Evolutionary conservation across 1,139 yeast genomes (phyloP), one percentile per base, ranked within the genome.

Genomic region (Candida sanyaensis): DNA sequence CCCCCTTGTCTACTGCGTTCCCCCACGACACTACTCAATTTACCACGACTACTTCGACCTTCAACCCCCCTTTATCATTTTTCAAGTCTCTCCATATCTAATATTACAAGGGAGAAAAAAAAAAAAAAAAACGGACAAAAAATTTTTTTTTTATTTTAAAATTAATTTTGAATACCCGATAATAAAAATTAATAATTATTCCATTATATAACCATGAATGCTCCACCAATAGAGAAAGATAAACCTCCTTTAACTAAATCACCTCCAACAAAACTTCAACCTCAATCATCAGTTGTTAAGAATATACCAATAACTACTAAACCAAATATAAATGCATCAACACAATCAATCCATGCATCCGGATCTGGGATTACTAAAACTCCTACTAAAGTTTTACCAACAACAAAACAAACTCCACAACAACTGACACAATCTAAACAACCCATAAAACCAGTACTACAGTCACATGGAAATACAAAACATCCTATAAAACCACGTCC

Each of bases 401-500:
- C 36, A 17, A 32, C 12, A 8, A n/a, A 32, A 36, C 39, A 28
- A 13, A 7, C 33, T 27, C 41, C 41, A 3, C 21, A 17, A 17
- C 21, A 17, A 17, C 31, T 26, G 26, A 13, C 32, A 39, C 30
- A 21, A 6, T 4, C 44, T 21, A 41, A 31, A 10, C 46, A 42
- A 29, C 38, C 30, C 13, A n/a, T 31, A 9, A 34, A 27, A 26
- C 37, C 38, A 13, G 31, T 33, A 24, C 29, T 28, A 37, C 40
- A 41, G 27, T 37, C 33, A 7, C 43, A 31, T 32, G 39, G 37
- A 24, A 39, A 13, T 17, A 32, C 17, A 11, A 36, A 43, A 36
- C 49, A 42, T 26, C 43, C 44, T 6, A 28, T 27, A 8, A 13
- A 40, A 29, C 45, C 42, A 31, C 45, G 42, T 7, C 46, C 44